Evolutionary conservation across 176 grass and related monocot genomes (phyloP).

Genomic region (Puccinellia tenuiflora): DNA sequence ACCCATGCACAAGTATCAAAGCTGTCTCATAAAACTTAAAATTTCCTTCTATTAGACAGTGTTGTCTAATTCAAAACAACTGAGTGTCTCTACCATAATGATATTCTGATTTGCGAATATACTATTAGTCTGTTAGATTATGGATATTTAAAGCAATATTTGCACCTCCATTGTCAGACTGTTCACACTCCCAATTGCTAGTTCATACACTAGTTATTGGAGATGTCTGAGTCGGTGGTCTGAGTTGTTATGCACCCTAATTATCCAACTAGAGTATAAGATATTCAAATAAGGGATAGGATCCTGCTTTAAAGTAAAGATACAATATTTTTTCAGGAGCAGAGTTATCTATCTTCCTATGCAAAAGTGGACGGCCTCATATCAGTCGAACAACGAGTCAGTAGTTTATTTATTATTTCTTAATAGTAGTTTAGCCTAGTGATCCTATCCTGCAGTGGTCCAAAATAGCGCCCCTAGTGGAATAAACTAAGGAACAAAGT

Average conservation of each 20-base stretch:
- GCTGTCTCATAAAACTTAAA: neutral
- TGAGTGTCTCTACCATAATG: neutral
- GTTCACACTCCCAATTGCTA: neutral
- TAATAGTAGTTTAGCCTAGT: too few species aligned
- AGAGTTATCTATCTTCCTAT: too few species aligned
- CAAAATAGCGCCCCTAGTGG: too few species aligned
- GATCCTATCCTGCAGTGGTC: too few species aligned
- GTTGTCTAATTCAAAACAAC: neutral
- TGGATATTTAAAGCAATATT: neutral
- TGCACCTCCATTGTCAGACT: neutral
- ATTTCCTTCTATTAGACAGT: neutral
- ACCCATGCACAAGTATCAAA: neutral
- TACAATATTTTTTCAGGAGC: too few species aligned
- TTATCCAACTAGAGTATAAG: too few species aligned
- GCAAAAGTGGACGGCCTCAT: too few species aligned
- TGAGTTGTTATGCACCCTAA: neutral
- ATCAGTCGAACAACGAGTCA: too few species aligned
- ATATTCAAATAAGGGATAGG: too few species aligned
- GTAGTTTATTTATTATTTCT: too few species aligned
- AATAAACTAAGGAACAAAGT: neutral
- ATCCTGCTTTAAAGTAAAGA: too few species aligned
- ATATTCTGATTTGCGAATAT: neutral
- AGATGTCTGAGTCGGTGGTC: neutral
- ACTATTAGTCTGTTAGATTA: neutral
- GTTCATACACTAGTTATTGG: neutral